phyloP scores from a whole-genome alignment of 75 land plant genomes.

The Selaginella moellendorffii region DNA sequence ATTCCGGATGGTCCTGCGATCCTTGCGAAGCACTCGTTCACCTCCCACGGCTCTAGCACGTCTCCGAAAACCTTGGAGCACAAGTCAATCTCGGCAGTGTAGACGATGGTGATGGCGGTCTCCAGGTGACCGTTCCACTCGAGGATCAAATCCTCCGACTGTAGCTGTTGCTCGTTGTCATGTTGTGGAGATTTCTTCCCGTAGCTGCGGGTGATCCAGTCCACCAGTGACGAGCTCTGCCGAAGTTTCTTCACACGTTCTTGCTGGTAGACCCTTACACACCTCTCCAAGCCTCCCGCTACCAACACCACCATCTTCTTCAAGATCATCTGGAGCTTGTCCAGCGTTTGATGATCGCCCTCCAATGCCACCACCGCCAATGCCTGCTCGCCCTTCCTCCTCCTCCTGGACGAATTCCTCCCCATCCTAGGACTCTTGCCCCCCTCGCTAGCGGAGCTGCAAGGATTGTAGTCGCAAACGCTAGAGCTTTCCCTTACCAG shows the following conservation, averaged over 20 bases:
- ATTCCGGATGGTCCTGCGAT: neutral
- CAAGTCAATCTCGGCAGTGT: neutral
- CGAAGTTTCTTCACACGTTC: neutral
- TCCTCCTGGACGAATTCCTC: neutral
- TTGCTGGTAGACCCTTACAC: neutral
- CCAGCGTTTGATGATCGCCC: no score
- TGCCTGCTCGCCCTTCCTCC: conserved; percentile 1
- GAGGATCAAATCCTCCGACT: no score
- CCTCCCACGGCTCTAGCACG: neutral
- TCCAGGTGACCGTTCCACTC: no score
- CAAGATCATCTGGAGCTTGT: conserved; percentile 35
- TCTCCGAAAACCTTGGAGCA: neutral
- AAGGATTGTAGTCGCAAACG: neutral
- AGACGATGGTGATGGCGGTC: no score
- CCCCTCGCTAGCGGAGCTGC: neutral
- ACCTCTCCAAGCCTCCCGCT: neutral
- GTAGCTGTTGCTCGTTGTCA: no score
- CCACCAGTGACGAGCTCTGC: neutral
- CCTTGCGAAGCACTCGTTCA: neutral
- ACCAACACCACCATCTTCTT: conserved; percentile 25
- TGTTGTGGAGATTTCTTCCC: neutral
- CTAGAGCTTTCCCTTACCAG: conserved; percentile 29
- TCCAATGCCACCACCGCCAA: conserved; percentile 1
- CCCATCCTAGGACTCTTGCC: neutral
- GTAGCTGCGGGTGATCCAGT: neutral